A percentile compares a stretch with the other conserved stretches of the same genome.
Evolutionary conservation across 352 stramenopile species (phyloP).

Genomic region (Plasmopara muralis): DNA sequence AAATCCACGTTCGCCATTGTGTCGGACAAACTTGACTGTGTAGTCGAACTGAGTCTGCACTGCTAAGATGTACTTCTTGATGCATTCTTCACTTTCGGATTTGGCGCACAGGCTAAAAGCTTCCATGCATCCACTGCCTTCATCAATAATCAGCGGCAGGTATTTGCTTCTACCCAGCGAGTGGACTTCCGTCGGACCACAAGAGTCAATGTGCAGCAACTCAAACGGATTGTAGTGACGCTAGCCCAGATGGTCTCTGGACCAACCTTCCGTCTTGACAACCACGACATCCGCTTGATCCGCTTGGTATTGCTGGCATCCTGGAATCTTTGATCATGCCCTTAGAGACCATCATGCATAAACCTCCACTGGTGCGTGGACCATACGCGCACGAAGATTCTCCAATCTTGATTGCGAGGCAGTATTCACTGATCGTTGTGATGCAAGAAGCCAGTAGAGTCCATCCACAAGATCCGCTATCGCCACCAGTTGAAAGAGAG

Average conservation of each 20-base stretch:
- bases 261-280: not conserved
- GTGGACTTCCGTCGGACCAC: not conserved
- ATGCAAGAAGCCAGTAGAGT: conserved; percentile 1
- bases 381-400: not conserved
- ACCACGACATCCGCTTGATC: not conserved
- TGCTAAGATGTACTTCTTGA: too few relatives aligned
- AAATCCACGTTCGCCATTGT: too few relatives aligned
- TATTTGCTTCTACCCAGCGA: not conserved
- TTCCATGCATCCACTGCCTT: conserved; percentile 1
- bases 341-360: not conserved
- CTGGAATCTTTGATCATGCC: not conserved
- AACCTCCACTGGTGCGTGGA: not conserved
- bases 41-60: too few relatives aligned
- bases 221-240: too few relatives aligned
- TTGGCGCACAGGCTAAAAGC: not conserved
- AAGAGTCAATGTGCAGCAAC: too few relatives aligned
- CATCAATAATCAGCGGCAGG: not conserved
- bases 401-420: too few relatives aligned
- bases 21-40: too few relatives aligned
- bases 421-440: not conserved
- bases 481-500: too few relatives aligned
- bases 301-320: not conserved
- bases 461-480: conserved; percentile 1
- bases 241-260: not conserved
- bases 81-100: not conserved